phyloP scores from a whole-genome alignment of 2,329 filamentous ascomycete species.

The Aspergillus sp. region DNA sequence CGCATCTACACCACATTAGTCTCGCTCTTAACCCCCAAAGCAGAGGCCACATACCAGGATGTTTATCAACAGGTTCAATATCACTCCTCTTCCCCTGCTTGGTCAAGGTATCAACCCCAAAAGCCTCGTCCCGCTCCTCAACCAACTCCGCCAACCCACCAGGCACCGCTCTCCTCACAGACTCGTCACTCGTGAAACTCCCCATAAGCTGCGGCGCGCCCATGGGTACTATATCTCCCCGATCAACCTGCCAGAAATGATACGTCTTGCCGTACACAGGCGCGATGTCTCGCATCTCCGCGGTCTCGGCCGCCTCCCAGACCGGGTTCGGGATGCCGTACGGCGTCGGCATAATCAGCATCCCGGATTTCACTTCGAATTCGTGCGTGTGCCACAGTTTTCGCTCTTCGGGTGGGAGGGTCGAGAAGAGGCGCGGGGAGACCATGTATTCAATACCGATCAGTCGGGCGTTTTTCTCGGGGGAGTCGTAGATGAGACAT shows the following conservation, averaged over 20 bases:
- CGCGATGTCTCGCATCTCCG: constrained; percentile 76
- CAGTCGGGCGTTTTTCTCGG: constrained; percentile 65
- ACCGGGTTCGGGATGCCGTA: constrained; percentile 49
- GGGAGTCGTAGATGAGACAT: constrained; percentile 79
- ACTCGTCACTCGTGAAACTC: constrained; percentile 48
- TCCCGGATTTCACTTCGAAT: constrained; percentile 46
- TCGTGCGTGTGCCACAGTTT: constrained; percentile 76
- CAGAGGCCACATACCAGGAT: constrained; percentile 33
- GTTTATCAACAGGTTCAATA: constrained; percentile 41
- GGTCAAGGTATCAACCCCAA: constrained; percentile 50
- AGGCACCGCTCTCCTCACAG: constrained; percentile 22
- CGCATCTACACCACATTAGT: constrained; percentile 28
- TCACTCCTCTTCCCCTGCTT: constrained; percentile 56
- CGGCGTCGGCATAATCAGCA: constrained; percentile 44
- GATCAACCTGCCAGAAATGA: constrained; percentile 83
- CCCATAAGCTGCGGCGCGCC: constrained; percentile 65
- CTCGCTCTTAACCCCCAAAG: neutral
- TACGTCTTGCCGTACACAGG: constrained; percentile 79
- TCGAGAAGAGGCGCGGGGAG: constrained; percentile 65
- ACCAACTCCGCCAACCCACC: constrained; percentile 40
- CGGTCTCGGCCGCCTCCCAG: constrained; percentile 76
- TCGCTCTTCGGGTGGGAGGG: constrained; percentile 66
- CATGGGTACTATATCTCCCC: constrained; percentile 64
- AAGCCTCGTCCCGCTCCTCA: constrained; percentile 54
- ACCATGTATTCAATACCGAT: constrained; percentile 92